A percentile compares a stretch with the other conserved stretches of the same genome.
Evolutionary conservation across 2,329 filamentous ascomycete genomes (phyloP).

Genomic region (Diplodia intermedia): DNA sequence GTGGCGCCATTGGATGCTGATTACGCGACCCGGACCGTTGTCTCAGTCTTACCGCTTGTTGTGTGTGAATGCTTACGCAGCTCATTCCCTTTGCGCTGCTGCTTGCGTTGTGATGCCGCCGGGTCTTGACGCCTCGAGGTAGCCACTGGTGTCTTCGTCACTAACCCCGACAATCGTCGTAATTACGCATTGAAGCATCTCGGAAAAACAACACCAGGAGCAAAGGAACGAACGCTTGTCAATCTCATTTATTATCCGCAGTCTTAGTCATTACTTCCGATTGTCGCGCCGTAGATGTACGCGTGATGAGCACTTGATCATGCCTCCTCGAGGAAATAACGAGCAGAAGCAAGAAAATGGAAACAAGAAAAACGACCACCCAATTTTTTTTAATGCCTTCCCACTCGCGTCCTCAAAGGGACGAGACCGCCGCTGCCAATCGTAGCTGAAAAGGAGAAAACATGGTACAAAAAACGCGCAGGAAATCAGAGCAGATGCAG

Average conservation of each 20-base stretch:
- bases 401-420: not conserved
- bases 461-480: not conserved
- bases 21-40: not conserved
- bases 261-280: not conserved
- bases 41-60: not conserved
- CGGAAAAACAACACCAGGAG: not conserved
- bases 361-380: not conserved
- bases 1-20: not conserved
- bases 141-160: slow-evolving; percentile 3
- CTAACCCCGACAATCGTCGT: slow-evolving; percentile 12
- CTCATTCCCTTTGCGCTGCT: not conserved
- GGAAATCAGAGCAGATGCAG: not conserved
- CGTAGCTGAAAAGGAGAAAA: not conserved
- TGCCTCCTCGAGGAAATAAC: not conserved
- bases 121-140: not conserved
- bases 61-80: too few species aligned
- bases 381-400: not conserved
- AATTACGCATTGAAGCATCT: not conserved
- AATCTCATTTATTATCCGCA: not conserved
- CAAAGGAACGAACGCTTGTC: not conserved
- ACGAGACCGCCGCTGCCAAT: not conserved
- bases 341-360: not conserved
- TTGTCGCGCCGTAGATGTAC: not conserved
- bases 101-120: too few species aligned
- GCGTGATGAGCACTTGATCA: not conserved